Conservation (phyloP, 371 early-diverging fungal genomes). For the Actinomortierella wolfii region DNA sequence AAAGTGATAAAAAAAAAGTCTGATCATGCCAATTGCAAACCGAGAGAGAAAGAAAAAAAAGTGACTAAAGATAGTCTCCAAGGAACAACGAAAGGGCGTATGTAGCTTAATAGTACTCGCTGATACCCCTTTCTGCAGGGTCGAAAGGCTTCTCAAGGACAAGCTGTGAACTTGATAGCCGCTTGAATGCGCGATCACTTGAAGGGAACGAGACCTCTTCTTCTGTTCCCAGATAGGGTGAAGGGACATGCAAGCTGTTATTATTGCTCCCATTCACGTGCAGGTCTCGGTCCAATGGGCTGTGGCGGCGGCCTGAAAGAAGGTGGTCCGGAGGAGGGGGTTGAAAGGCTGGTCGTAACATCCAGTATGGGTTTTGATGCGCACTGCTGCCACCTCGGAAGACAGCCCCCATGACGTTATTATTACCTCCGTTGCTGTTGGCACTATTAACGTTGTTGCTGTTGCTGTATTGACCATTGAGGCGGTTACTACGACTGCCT, state of each 20-base stretch:
- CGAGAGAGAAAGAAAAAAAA: constrained; percentile 10
- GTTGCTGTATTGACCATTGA: constrained; percentile 2
- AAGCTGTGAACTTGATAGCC: constrained; percentile 39
- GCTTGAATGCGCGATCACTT: constrained; percentile 37
- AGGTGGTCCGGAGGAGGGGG: no score
- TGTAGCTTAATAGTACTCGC: constrained; percentile 20
- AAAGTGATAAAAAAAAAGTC: not conserved
- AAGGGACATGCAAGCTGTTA: not conserved
- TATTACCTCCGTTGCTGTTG: not conserved
- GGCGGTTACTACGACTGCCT: no score
- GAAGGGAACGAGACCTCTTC: constrained; percentile 20
- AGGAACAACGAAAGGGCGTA: not conserved
- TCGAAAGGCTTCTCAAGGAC: constrained; percentile 36
- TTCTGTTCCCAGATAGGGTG: no score
- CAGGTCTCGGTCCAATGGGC: no score
- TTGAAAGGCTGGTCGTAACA: no score
- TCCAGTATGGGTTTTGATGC: no score
- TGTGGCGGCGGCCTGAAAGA: no score
- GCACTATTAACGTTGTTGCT: constrained; percentile 7
- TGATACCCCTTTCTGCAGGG: constrained; percentile 27
- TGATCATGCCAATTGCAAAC: not conserved
- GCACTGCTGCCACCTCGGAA: no score
- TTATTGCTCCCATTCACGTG: not conserved
- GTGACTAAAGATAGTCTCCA: not conserved
- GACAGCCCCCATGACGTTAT: not conserved